phyloP scores from a whole-genome alignment of 31 red algal genomes.

The Asparagopsis taxiformis region DNA sequence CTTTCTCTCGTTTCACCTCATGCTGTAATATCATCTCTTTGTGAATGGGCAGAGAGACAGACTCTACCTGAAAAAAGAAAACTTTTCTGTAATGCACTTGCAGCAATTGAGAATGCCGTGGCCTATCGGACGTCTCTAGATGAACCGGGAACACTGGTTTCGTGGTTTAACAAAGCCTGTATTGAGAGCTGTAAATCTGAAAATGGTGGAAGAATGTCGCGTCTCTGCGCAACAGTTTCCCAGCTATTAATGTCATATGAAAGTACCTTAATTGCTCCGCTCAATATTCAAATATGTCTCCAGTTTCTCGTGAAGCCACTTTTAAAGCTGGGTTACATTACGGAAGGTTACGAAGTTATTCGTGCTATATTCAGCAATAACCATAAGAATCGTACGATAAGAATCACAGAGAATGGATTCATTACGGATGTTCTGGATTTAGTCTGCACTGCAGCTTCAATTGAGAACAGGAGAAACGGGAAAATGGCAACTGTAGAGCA shows the following conservation, averaged over 20 bases:
- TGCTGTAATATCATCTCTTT: background rate
- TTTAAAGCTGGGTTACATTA: background rate
- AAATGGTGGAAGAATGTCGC: background rate
- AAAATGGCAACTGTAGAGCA: background rate
- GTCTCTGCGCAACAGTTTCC: background rate
- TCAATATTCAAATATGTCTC: background rate
- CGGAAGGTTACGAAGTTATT: background rate
- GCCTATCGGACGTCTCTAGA: background rate
- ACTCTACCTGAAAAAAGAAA: background rate
- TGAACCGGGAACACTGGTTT: background rate
- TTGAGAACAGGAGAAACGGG: background rate
- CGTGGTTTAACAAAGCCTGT: background rate
- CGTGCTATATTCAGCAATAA: background rate
- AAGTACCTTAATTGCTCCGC: background rate
- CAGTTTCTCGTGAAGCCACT: background rate
- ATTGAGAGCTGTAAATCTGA: background rate
- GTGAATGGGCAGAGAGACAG: background rate
- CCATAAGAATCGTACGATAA: background rate
- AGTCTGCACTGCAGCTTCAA: background rate
- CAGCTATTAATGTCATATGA: background rate
- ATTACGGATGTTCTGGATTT: background rate
- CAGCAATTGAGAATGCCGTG: background rate
- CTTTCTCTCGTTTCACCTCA: background rate
- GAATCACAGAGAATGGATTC: background rate
- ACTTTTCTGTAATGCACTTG: background rate